Conservation (phyloP, 2,329 filamentous ascomycete genomes). For the Aspergillus sojae region DNA sequence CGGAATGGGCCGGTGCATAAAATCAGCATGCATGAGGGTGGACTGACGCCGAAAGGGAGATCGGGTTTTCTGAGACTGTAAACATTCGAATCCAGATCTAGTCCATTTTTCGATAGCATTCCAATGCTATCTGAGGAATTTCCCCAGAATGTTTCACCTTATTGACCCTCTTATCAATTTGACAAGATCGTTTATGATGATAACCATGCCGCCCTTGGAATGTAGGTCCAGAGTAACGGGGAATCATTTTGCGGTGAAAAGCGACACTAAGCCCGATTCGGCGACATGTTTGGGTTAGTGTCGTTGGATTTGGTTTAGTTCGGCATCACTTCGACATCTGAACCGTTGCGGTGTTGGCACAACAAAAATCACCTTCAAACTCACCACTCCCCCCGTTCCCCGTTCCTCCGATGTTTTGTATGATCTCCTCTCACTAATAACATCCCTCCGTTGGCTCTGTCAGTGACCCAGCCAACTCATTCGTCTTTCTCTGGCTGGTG, state of each 20-base stretch:
- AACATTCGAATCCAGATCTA: background rate
- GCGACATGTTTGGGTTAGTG: conserved; percentile 3
- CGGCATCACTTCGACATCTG: conserved; percentile 1
- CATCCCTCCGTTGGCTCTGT: background rate
- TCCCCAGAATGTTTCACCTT: background rate
- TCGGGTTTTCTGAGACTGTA: background rate
- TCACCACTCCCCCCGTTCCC: background rate
- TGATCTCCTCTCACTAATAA: conserved; percentile 9
- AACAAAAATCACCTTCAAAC: conserved; percentile 2
- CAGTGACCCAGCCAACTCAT: conserved; percentile 5
- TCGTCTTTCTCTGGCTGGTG: conserved; percentile 25
- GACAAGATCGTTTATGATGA: background rate
- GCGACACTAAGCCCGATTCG: background rate
- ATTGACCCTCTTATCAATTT: background rate
- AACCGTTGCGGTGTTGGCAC: conserved; percentile 6
- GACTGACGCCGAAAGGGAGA: background rate
- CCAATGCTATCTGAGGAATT: background rate
- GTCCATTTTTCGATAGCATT: background rate
- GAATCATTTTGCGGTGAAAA: conserved; percentile 1
- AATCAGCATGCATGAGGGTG: background rate
- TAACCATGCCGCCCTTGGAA: background rate
- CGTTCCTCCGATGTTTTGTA: background rate
- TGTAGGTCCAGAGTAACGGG: background rate
- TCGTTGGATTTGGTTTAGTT: conserved; percentile 1
- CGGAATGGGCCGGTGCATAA: conserved; percentile 1